Evolutionary conservation across 2,329 filamentous ascomycete species (phyloP), one percentile per base, ranked within the genome.

Genomic region (Fusarium brevicatenulatum): DNA sequence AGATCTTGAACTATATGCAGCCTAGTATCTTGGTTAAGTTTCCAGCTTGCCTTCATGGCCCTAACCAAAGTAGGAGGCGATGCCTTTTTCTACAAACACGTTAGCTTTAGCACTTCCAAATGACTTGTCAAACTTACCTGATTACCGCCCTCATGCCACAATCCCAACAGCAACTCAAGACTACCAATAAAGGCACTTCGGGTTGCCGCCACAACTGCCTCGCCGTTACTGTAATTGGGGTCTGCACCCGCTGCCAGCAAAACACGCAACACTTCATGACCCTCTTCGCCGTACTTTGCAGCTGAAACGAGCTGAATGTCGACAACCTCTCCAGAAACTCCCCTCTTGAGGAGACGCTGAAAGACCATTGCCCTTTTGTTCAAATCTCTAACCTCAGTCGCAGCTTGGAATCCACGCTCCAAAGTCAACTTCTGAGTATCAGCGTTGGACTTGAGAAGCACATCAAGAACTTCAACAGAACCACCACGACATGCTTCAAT

Each of bases 11-110:
- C 80, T 19, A 89, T 81, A 11, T 82, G 82, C 64, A 85, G 85
- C 28, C 88, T 82, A 12, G 81, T 85, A 23, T 86, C 86, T 28
- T 82, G 82, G 50, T 82, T 84, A 16, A 90, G 79, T 46, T 83
- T 85, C 85, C 87, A 88, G 66, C 84, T 86, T 2, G 87, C 85
- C 71, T 89, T 86, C n/a, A 90, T 80, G 0, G 87, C 85, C 13
- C 84, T 81, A 7, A 84, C 81, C 55, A 90, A 78, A 0, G 87
- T 89, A 5, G 82, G 80, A 7, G 82, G 82, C 0, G 85, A 86
- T 1, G 86, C 85, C 66, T 80, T 84, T 74, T 83, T 86, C 80
- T 88, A 77, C 39, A 57, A 36, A 57, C 52, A 61, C 37, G 49
- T 76, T 59, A 78, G 74, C 52, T 37, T 66, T 43, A 57, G 44